These are phyloP conservation scores for Penicillium sp. DNA, from an alignment of 2,329 filamentous ascomycete species.

Conservation along the genomic window DNA sequence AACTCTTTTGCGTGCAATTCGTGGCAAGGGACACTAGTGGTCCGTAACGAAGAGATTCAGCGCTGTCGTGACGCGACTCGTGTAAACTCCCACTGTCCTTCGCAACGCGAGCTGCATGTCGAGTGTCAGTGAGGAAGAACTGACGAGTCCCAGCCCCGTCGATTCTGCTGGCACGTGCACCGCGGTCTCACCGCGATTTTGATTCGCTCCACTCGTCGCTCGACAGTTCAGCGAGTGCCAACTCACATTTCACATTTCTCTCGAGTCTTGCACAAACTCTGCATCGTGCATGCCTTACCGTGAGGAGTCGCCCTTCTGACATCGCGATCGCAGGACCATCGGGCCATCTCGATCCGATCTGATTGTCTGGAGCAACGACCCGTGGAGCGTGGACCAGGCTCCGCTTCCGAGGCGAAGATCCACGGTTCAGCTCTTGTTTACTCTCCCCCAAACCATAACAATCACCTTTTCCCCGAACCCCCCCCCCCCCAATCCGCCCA, in stretches of 20 bases:
- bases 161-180: slow-evolving; percentile 26
- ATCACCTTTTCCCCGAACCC: slow-evolving; percentile 12
- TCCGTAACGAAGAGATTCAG: no score
- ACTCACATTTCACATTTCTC: slow-evolving; percentile 8
- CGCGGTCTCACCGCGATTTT: slow-evolving; percentile 27
- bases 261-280: slow-evolving; percentile 2
- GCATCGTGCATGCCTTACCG: not conserved
- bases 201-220: slow-evolving; percentile 27
- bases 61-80: no score
- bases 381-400: slow-evolving; percentile 18
- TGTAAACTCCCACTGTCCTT: no score
- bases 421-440: slow-evolving; percentile 39
- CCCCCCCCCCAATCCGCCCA: slow-evolving; percentile 6
- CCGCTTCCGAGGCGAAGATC: slow-evolving; percentile 23
- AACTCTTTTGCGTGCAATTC: no score
- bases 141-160: no score
- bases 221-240: slow-evolving; percentile 18
- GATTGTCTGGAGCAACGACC: slow-evolving; percentile 33
- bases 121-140: no score
- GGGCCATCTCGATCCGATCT: no score
- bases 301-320: not conserved
- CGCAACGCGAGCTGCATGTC: no score
- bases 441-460: slow-evolving; percentile 29
- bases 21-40: no score
- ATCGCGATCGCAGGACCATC: not conserved